A percentile compares a stretch with the other conserved stretches of the same genome.
Evolutionary conservation across 2,329 filamentous ascomycete genomes (phyloP).

Genomic region (Aspergillus brunneoviolaceus): DNA sequence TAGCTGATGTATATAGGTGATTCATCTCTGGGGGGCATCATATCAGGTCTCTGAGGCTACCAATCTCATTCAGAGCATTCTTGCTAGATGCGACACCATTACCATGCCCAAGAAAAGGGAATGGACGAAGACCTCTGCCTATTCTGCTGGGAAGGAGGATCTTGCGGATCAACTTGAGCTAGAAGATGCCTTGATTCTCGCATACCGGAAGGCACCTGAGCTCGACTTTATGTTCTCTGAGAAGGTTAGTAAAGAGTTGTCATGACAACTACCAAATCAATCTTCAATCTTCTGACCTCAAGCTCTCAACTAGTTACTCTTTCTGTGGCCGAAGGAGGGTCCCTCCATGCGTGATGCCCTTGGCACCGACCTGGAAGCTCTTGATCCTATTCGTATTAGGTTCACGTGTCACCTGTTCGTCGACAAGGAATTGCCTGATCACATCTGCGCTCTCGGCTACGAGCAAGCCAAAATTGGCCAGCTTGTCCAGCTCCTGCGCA

Average conservation of each 20-base stretch:
- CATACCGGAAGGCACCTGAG: slow-evolving; percentile 29
- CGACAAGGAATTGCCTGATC: slow-evolving; percentile 28
- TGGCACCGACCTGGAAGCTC: slow-evolving; percentile 42
- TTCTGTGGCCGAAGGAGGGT: slow-evolving; percentile 49
- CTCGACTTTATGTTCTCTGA: slow-evolving; percentile 23
- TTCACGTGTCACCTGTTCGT: slow-evolving; percentile 44
- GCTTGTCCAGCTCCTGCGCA: slow-evolving; percentile 31
- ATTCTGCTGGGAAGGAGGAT: slow-evolving; percentile 27
- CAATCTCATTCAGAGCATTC: slow-evolving; percentile 19
- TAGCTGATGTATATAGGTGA: slow-evolving; percentile 18
- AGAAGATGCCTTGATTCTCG: slow-evolving; percentile 23
- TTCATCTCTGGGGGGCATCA: slow-evolving; percentile 29
- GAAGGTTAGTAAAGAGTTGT: slow-evolving; percentile 20
- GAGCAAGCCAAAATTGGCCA: slow-evolving; percentile 37
- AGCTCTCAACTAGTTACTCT: slow-evolving; percentile 33
- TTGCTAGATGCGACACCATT: slow-evolving; percentile 18
- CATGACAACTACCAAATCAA: not conserved
- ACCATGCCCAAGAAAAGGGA: slow-evolving; percentile 20
- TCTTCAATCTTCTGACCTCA: not conserved
- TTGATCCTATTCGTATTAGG: slow-evolving; percentile 47
- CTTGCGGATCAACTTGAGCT: slow-evolving; percentile 23
- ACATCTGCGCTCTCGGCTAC: slow-evolving; percentile 34
- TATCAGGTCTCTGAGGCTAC: slow-evolving; percentile 24
- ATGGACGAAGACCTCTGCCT: slow-evolving; percentile 26
- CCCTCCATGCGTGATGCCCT: slow-evolving; percentile 42